Evolutionary conservation across 768 basidiomycete species (phyloP).

Genomic region (Mycena galopus): DNA sequence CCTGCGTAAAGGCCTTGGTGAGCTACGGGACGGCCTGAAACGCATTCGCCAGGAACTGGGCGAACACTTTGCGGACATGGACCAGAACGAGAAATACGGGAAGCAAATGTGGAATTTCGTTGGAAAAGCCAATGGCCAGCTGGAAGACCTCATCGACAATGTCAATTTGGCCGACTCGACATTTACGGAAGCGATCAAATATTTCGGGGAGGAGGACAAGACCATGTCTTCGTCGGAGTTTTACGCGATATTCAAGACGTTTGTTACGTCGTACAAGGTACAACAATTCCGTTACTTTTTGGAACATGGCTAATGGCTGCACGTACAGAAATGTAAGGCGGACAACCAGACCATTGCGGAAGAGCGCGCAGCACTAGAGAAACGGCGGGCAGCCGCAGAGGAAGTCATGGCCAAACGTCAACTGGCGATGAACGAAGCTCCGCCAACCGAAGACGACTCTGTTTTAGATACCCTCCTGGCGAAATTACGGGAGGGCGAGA

Average conservation of each 20-base stretch:
- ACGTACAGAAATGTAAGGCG: conserved; percentile 82
- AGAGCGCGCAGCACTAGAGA: conserved; percentile 75
- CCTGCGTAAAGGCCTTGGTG: conserved; percentile 78
- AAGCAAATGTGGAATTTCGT: conserved; percentile 94
- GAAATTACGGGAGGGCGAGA: conserved; percentile 79
- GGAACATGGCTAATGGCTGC: background rate
- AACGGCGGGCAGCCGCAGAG: conserved; percentile 76
- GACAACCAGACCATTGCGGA: conserved; percentile 85
- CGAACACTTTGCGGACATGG: conserved; percentile 82
- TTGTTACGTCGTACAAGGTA: conserved; percentile 93
- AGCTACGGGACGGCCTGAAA: conserved; percentile 83
- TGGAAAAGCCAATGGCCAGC: conserved; percentile 76
- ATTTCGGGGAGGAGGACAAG: conserved; percentile 95
- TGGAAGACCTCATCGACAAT: conserved; percentile 90
- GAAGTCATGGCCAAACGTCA: conserved; percentile 70
- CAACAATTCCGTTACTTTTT: background rate
- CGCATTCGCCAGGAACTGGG: conserved; percentile 84
- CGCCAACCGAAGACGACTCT: conserved; percentile 64
- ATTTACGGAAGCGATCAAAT: conserved; percentile 87
- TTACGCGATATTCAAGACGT: conserved; percentile 97
- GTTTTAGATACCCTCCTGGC: conserved; percentile 81
- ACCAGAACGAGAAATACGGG: conserved; percentile 82
- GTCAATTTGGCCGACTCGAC: conserved; percentile 88
- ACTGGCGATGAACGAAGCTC: conserved; percentile 58
- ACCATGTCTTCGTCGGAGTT: conserved; percentile 91